Base-by-base conservation (phyloP, 495 filamentous ascomycete genomes). In the Penicillium bovifimosum region DNA sequence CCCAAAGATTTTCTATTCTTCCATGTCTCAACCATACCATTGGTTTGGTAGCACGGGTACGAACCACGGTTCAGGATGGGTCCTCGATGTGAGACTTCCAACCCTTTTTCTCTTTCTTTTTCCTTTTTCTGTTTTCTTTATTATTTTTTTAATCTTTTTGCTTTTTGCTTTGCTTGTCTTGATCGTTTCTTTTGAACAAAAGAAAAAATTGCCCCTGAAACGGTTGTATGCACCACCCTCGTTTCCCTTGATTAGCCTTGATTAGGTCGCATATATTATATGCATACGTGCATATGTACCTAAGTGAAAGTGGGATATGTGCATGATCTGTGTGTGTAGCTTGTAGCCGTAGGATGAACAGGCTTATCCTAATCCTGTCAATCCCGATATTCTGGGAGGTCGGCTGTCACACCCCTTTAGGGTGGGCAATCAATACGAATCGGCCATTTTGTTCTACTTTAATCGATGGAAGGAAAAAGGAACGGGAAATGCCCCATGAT, bases 51-150 rank as follows among this genome's bases (percentile, higher is more conserved):
- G 17, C 29, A 58, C 55, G 58, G 55, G 49, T 55, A 54, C 6
- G 24, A 59, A 54, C 58, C 58, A 53, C 41, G 56, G 62, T 50
- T 44, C 26, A 18, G 24, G 44, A 62, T 53, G 51, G 61, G 50
- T 55, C 58, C 45, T 46, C 24, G 46, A 36, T 47, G 27, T 16
- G 18, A 45, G 7, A 10, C 11, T 10, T 16, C 41, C 10, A 14
- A 16, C 35, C 11, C 26, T 34, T 14, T 26, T 34, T 35, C 35
- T 11, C 9, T 28, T 28, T 31, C 39, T 28, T 2, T 17, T 5
- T 44, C 18, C 4, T 45, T 36, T 14, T 27, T 26, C 11, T 28
- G n/a, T 14, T 28, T 28, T 31, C 39, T 28, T 2, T 17, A 11
- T 44, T 32, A 10, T 45, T 36, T 14, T 27, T 26, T 17, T 28